Evolutionary conservation across 75 land plant species (phyloP).

Genomic region (Picea glauca): DNA sequence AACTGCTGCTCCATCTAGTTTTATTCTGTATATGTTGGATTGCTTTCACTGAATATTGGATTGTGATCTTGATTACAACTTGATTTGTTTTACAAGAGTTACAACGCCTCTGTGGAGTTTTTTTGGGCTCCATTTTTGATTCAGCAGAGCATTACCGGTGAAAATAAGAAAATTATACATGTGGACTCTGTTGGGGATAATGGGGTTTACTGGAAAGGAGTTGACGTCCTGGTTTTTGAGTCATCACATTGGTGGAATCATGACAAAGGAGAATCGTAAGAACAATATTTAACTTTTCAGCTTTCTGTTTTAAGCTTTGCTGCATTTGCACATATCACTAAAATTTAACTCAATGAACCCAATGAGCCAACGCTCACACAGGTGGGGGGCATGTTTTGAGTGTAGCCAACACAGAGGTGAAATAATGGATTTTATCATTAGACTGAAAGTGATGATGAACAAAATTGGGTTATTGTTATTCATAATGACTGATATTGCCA

Average conservation of each 20-base stretch:
- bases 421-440: no score
- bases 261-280: no score
- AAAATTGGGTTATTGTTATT: neutral
- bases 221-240: conserved; percentile 60
- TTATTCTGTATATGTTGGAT: neutral
- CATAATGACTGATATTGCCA: neutral
- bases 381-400: no score
- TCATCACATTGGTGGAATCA: conserved; percentile 90
- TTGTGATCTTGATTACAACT: no score
- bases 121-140: neutral
- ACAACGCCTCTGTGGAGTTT: conserved; percentile 1
- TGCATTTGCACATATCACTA: no score
- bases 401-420: no score
- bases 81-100: neutral
- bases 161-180: conserved; percentile 24
- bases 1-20: neutral
- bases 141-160: neutral
- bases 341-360: no score
- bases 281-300: no score
- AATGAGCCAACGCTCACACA: no score
- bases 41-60: no score
- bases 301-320: no score
- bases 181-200: conserved; percentile 55
- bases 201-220: conserved; percentile 56
- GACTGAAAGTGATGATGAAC: no score